Evolutionary conservation across 306 rosid species (phyloP), one percentile per base, ranked within the genome.

Genomic region (Inga leiocalycina): DNA sequence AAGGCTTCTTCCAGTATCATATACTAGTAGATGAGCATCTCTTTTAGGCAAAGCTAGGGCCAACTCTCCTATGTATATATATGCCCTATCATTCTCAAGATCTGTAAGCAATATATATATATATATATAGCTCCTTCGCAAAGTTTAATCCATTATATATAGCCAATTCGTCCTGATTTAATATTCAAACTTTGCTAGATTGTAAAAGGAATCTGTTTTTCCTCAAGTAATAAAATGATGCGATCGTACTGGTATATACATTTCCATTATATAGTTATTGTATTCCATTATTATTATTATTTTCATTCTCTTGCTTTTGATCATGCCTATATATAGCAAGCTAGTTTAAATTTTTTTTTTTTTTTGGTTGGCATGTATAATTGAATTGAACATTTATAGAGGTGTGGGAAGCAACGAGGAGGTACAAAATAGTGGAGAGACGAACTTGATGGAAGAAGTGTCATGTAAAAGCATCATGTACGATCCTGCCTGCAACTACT

Each of bases 381-480:
- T n/a, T 56, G 30, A 20, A 57, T 19, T 5, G 64, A 57, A 3
- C 30, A 57, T 57, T 57, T 80, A 72, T 75, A 95, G 98, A 44
- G 88, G 84, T 46, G 92, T 87, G 81, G 98, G 91, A 80, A 80
- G 89, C 84, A 89, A 86, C 66, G 92, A 89, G 22, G 92, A 89
- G 69, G 69, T 89, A 5, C 82, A 86, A 49, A 86, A 72, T 76
- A 81, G 83, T 16, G 92, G 94, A 85, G 93, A 86, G 78, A 92
- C 87, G 78, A 93, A 92, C 10, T 92, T 90, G 74, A 83, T 87
- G 4, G 97, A 88, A 57, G 89, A 89, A 78, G 76, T 95, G 12
- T 84, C 98, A 56, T 88, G 95, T 6, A 94, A 91, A 73, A 84
- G 80, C 89, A 81, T 89, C 12, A 85, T 90, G 89, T 88, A 85